A percentile compares a stretch with the other conserved stretches of the same genome.
Evolutionary conservation across 1,139 yeast genomes (phyloP).

Genomic region (Taphrina flavorubra): DNA sequence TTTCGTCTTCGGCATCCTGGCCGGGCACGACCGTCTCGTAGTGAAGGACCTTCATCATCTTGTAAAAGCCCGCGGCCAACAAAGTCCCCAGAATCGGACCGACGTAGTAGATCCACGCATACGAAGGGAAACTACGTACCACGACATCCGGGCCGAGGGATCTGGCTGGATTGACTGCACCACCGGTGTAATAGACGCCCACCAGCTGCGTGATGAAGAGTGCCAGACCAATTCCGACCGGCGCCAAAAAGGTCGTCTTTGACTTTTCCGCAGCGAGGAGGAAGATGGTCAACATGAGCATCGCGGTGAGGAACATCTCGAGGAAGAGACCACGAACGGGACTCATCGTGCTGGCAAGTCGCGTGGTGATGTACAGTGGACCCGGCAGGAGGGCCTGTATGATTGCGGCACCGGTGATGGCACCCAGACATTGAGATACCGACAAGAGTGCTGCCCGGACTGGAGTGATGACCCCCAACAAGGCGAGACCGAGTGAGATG

Average conservation of each 20-base stretch:
- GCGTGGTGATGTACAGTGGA: conserved; percentile 21
- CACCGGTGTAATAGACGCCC: conserved; percentile 80
- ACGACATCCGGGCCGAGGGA: conserved; percentile 85
- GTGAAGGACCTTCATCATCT: conserved; percentile 27
- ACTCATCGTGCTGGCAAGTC: conserved; percentile 43
- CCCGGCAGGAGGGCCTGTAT: conserved; percentile 32
- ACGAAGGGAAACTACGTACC: conserved; percentile 70
- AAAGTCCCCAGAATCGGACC: conserved; percentile 45
- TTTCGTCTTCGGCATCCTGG: conserved; percentile 32
- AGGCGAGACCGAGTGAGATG: conserved; percentile 57
- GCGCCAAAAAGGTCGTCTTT: conserved; percentile 38
- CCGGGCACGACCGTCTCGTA: conserved; percentile 35
- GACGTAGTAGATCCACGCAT: conserved; percentile 84
- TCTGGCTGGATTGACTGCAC: conserved; percentile 93
- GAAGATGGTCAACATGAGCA: conserved; percentile 76
- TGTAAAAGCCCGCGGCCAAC: conserved; percentile 29
- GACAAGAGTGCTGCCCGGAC: conserved; percentile 70
- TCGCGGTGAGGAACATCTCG: conserved; percentile 73
- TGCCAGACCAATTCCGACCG: conserved; percentile 61
- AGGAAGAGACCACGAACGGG: conserved; percentile 77
- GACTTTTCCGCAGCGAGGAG: conserved; percentile 86
- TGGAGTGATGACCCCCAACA: conserved; percentile 77
- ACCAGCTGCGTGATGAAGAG: conserved; percentile 82
- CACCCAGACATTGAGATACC: conserved; percentile 75
- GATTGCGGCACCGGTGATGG: conserved; percentile 93